These are phyloP conservation scores for Aspergillus arachidicola DNA, from an alignment of 2,329 filamentous ascomycete species.

Conservation along the genomic window DNA sequence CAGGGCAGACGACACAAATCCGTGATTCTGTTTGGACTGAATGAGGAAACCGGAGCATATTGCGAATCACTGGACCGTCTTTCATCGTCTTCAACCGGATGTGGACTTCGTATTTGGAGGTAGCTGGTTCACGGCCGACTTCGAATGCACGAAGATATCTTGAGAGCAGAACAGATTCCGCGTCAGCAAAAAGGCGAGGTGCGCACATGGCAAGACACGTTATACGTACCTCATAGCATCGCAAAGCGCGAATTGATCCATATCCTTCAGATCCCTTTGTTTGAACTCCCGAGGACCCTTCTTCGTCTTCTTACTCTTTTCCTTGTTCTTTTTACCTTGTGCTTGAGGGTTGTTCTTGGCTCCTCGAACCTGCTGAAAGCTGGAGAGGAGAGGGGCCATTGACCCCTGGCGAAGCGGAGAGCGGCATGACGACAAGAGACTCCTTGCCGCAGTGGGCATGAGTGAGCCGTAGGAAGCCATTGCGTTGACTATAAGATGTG, in stretches of 20 bases:
- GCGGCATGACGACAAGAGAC: slow-evolving; percentile 37
- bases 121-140: slow-evolving; percentile 75
- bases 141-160: slow-evolving; percentile 92
- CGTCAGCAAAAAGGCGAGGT: slow-evolving; percentile 7
- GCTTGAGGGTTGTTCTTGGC: slow-evolving; percentile 40
- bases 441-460: slow-evolving; percentile 39
- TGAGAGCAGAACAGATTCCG: slow-evolving; percentile 15
- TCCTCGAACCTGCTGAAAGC: slow-evolving; percentile 40
- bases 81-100: slow-evolving; percentile 81
- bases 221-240: slow-evolving; percentile 78
- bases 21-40: slow-evolving; percentile 85
- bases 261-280: slow-evolving; percentile 63
- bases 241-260: slow-evolving; percentile 76
- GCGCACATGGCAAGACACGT: slow-evolving; percentile 11
- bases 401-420: slow-evolving; percentile 30
- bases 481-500: slow-evolving; percentile 10
- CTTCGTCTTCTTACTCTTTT: slow-evolving; percentile 62
- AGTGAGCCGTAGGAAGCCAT: slow-evolving; percentile 40
- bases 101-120: slow-evolving; percentile 84
- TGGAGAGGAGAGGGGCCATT: slow-evolving; percentile 35
- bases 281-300: slow-evolving; percentile 70
- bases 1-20: slow-evolving; percentile 89
- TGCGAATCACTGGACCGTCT: slow-evolving; percentile 84
- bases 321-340: slow-evolving; percentile 48
- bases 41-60: slow-evolving; percentile 83